Percentiles rank a stretch among this genome's conserved stretches.
These are phyloP conservation scores for Lagerstroemia speciosa DNA, from an alignment of 345 rosid species.

Conservation along the genomic window DNA sequence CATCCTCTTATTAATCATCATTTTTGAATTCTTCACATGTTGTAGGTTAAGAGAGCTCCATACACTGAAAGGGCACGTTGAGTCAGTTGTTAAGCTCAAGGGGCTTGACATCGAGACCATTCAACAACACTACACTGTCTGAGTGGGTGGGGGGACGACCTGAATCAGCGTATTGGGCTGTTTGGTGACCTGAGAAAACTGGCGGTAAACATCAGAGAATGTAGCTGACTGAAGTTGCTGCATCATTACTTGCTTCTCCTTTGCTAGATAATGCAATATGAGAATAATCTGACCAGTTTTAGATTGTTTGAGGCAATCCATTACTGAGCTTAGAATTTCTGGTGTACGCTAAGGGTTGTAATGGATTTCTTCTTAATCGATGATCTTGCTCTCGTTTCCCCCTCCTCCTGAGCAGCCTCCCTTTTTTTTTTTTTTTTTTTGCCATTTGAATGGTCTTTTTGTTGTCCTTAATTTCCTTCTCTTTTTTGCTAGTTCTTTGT, in stretches of 20 bases:
- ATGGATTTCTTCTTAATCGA: not conserved
- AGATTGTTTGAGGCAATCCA: not conserved
- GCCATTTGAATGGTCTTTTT: slow-evolving; percentile 67
- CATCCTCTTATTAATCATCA: not conserved
- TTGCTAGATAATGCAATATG: not conserved
- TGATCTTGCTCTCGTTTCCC: not conserved
- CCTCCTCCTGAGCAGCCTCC: not conserved
- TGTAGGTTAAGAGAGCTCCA: slow-evolving; percentile 81
- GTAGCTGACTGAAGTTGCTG: not conserved
- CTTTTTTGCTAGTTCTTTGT: too few relatives aligned
- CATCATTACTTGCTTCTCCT: not conserved
- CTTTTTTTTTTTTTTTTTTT: slow-evolving; percentile 13
- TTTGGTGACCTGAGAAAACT: not conserved
- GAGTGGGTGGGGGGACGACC: slow-evolving; percentile 16
- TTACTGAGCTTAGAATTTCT: slow-evolving; percentile 1
- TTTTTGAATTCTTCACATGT: not conserved
- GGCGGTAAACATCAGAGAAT: not conserved
- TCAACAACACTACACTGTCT: slow-evolving; percentile 84
- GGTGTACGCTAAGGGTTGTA: not conserved
- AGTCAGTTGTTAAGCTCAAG: slow-evolving; percentile 88
- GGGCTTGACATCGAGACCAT: slow-evolving; percentile 85
- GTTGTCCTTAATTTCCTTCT: too few relatives aligned
- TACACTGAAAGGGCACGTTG: slow-evolving; percentile 86
- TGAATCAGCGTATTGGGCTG: not conserved
- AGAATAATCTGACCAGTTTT: slow-evolving; percentile 1